phyloP scores from a whole-genome alignment of 768 basidiomycete species.

The Russula dissimulans region DNA sequence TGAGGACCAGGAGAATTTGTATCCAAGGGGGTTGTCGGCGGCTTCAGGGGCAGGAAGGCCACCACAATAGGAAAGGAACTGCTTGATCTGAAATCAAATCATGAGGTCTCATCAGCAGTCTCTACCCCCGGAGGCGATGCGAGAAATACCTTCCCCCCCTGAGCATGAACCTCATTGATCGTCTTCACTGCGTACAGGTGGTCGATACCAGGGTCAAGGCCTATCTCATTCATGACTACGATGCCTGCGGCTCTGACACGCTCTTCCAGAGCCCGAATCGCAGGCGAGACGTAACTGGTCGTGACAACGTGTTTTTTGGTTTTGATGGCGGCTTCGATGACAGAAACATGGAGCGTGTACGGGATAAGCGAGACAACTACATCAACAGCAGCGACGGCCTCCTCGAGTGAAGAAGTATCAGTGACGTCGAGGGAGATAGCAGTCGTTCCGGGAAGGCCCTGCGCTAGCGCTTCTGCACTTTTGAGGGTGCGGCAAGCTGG shows the following conservation, averaged over 20 bases:
- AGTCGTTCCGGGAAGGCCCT: conserved; percentile 57
- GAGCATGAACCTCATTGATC: conserved; percentile 86
- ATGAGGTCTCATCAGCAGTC: background rate
- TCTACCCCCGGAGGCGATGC: background rate
- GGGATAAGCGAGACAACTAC: conserved; percentile 96
- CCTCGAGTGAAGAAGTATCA: conserved; percentile 61
- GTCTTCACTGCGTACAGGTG: conserved; percentile 92
- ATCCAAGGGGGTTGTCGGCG: conserved; percentile 91
- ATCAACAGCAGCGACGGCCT: conserved; percentile 75
- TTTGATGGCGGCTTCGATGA: conserved; percentile 87
- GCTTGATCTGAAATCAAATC: conserved; percentile 49
- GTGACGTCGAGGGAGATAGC: conserved; percentile 78
- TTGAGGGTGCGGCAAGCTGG: conserved; percentile 82
- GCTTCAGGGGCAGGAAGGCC: conserved; percentile 90
- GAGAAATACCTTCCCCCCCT: conserved; percentile 75
- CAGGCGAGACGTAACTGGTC: conserved; percentile 88
- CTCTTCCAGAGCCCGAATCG: conserved; percentile 79
- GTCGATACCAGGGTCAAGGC: conserved; percentile 92
- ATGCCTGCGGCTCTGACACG: conserved; percentile 82
- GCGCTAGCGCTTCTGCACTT: conserved; percentile 60
- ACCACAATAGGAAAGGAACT: conserved; percentile 92
- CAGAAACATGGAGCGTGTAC: conserved; percentile 80
- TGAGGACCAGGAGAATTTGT: conserved; percentile 99
- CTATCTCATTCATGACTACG: conserved; percentile 95
- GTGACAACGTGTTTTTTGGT: conserved; percentile 91